These are phyloP conservation scores for Colletotrichum salicis DNA, from an alignment of 2,329 filamentous ascomycete genomes.

Conservation along the genomic window DNA sequence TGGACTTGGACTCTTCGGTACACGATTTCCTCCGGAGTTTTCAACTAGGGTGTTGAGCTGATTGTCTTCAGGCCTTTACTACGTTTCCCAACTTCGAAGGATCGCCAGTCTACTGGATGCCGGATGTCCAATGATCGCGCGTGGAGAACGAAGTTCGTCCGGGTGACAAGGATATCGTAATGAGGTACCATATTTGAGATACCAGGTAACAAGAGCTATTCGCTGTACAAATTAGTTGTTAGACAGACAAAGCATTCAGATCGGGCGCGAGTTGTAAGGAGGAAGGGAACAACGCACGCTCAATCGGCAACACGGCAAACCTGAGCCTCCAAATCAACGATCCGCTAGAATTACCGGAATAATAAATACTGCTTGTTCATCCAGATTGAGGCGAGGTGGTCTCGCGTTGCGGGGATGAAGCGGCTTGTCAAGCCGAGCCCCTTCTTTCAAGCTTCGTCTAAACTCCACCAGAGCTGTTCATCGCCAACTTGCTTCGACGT, in stretches of 20 bases:
- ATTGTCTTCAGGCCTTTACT: slow-evolving; percentile 33
- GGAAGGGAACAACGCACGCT: neutral
- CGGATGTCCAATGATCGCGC: slow-evolving; percentile 1
- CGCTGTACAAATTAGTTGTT: neutral
- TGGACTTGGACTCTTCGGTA: slow-evolving; percentile 44
- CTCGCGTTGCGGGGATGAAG: neutral
- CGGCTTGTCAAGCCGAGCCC: neutral
- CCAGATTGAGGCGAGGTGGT: neutral
- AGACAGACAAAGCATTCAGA: neutral
- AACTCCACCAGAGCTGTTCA: neutral
- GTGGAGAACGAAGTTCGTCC: neutral
- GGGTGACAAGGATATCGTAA: neutral
- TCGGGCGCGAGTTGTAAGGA: neutral
- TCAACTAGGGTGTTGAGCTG: slow-evolving; percentile 3
- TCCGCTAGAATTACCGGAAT: neutral
- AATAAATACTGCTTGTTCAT: neutral
- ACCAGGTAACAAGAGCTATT: neutral
- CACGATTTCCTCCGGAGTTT: slow-evolving; percentile 5
- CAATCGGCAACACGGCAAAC: neutral
- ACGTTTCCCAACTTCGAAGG: slow-evolving; percentile 34
- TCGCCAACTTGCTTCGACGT: neutral
- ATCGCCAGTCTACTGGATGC: slow-evolving; percentile 34
- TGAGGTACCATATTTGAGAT: neutral
- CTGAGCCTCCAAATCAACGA: neutral
- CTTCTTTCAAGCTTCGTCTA: neutral